phyloP scores from a whole-genome alignment of 2,329 filamentous ascomycete species.

The Rugonectria rugulosa region DNA sequence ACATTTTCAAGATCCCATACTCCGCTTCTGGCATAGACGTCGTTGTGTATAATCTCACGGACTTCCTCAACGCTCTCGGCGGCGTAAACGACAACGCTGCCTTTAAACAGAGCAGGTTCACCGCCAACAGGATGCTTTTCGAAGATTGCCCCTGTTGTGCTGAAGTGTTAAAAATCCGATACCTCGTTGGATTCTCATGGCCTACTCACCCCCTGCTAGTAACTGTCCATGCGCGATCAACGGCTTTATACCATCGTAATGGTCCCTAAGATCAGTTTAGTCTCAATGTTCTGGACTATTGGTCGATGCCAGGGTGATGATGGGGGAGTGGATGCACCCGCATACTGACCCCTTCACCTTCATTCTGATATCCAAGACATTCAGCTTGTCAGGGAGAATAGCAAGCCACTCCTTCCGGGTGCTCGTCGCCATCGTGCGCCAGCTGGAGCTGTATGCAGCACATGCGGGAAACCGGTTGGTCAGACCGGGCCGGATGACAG shows the following conservation, averaged over 20 bases:
- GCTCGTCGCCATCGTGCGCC: constrained; percentile 13
- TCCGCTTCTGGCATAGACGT: constrained; percentile 29
- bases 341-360: constrained; percentile 12
- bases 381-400: constrained; percentile 20
- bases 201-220: constrained; percentile 20
- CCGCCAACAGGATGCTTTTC: constrained; percentile 24
- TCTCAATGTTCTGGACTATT: background rate
- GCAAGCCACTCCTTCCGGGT: constrained; percentile 16
- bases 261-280: constrained; percentile 2
- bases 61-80: constrained; percentile 20
- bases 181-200: background rate
- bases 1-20: constrained; percentile 36
- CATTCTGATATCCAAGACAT: constrained; percentile 18
- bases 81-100: constrained; percentile 21
- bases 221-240: constrained; percentile 27
- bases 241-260: constrained; percentile 28
- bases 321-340: too few relatives aligned
- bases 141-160: constrained; percentile 20
- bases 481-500: background rate
- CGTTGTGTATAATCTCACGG: constrained; percentile 27
- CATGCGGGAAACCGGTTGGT: background rate
- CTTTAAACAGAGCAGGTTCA: constrained; percentile 19
- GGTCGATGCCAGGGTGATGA: background rate
- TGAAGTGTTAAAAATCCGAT: background rate
- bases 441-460: background rate